Conservation (phyloP, 176 grass and related monocot genomes). For the Tillandsia fasciculata region DNA sequence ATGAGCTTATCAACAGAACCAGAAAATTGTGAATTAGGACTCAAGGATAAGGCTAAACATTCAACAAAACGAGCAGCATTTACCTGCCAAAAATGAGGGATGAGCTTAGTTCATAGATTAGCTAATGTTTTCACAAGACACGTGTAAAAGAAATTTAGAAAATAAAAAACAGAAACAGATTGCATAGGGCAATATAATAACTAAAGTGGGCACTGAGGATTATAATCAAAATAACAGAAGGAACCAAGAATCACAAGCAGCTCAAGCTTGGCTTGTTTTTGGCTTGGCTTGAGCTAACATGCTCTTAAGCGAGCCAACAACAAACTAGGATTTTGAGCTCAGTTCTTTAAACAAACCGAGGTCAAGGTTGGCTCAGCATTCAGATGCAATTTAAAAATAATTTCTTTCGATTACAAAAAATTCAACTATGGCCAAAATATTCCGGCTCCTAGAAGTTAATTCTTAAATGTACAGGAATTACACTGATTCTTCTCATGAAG, state of each 20-base stretch:
- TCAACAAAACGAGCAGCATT: constrained; percentile 63
- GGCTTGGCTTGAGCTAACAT: neutral
- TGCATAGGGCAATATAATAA: constrained; percentile 17
- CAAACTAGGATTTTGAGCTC: too few relatives aligned
- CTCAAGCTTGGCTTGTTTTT: neutral
- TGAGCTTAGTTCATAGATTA: neutral
- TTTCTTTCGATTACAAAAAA: too few relatives aligned
- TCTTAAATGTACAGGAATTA: too few relatives aligned
- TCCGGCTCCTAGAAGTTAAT: too few relatives aligned
- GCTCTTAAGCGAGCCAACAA: too few relatives aligned
- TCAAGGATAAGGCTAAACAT: constrained; percentile 60
- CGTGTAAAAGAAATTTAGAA: neutral
- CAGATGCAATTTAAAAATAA: too few relatives aligned
- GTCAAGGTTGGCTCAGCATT: too few relatives aligned
- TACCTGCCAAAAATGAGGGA: constrained; percentile 33
- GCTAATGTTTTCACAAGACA: neutral
- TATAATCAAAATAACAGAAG: neutral
- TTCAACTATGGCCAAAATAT: too few relatives aligned
- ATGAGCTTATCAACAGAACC: constrained; percentile 87
- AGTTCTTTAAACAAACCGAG: too few relatives aligned
- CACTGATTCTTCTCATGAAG: too few relatives aligned
- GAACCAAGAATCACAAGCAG: neutral
- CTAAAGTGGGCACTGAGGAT: neutral
- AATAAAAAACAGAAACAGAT: constrained; percentile 20
- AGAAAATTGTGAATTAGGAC: constrained; percentile 67